Conservation (phyloP, 805 yeast species). For the Torulaspora gathmanii region DNA sequence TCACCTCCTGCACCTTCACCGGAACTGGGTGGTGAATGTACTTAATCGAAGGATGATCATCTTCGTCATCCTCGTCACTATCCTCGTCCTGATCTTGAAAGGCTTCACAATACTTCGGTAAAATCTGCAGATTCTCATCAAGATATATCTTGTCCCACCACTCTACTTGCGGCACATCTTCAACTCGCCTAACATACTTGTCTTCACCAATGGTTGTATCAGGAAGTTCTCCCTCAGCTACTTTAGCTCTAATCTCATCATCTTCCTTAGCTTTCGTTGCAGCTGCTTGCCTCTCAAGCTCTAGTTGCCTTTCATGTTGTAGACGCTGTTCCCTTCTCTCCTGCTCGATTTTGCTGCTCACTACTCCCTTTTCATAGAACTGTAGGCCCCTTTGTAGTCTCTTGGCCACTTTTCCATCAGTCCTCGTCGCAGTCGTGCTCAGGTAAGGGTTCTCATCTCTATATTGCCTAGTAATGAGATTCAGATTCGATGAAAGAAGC, state of each 20-base stretch:
- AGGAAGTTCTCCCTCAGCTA: slow-evolving; percentile 45
- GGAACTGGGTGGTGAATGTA: slow-evolving; percentile 83
- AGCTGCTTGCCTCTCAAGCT: slow-evolving; percentile 35
- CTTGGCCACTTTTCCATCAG: slow-evolving; percentile 11
- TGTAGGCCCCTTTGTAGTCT: slow-evolving; percentile 18
- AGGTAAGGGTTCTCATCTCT: slow-evolving; percentile 32
- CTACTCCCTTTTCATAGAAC: slow-evolving; percentile 57
- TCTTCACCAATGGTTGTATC: slow-evolving; percentile 55
- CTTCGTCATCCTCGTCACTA: slow-evolving; percentile 36
- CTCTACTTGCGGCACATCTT: slow-evolving; percentile 60
- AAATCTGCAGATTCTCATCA: slow-evolving; percentile 31
- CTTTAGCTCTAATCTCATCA: slow-evolving; percentile 14
- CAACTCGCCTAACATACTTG: slow-evolving; percentile 37
- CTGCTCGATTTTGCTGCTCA: slow-evolving; percentile 15
- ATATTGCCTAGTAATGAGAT: slow-evolving; percentile 24
- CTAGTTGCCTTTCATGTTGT: slow-evolving; percentile 4
- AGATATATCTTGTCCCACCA: slow-evolving; percentile 84
- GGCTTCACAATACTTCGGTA: slow-evolving; percentile 38
- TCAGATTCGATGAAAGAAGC: slow-evolving; percentile 28
- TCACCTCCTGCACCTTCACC: slow-evolving; percentile 45
- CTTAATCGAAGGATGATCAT: slow-evolving; percentile 48
- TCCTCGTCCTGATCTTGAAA: slow-evolving; percentile 30
- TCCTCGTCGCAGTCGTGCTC: slow-evolving; percentile 5
- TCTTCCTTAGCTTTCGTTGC: slow-evolving; percentile 18
- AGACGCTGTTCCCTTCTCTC: slow-evolving; percentile 12